Evolutionary conservation across 805 yeast genomes (phyloP).

Genomic region (Candida vaughaniae): DNA sequence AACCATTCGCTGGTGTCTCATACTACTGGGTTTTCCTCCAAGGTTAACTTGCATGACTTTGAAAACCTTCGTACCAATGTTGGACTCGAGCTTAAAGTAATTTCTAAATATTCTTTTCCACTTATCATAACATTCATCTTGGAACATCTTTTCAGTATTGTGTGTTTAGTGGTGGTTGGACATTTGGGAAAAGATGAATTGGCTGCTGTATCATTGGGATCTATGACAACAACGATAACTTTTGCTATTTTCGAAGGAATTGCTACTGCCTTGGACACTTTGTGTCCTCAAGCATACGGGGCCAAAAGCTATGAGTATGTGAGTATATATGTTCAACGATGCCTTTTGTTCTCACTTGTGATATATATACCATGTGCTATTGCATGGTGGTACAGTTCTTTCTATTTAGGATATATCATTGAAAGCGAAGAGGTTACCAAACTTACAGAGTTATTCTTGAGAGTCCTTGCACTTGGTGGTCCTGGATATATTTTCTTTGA

Average conservation of each 20-base stretch:
- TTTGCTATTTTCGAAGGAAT: constrained; percentile 46
- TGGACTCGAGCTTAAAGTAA: constrained; percentile 25
- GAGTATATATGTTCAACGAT: constrained; percentile 38
- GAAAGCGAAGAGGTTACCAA: constrained; percentile 31
- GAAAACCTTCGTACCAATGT: constrained; percentile 27
- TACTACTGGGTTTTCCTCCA: constrained; percentile 3
- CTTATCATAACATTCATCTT: constrained; percentile 40
- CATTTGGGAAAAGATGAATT: constrained; percentile 45
- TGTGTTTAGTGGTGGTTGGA: constrained; percentile 43
- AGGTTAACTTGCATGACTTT: constrained; percentile 22
- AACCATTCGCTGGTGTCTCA: constrained; percentile 11
- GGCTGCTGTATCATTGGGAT: constrained; percentile 45
- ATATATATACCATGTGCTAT: constrained; percentile 39
- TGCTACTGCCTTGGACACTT: constrained; percentile 45
- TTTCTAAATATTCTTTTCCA: constrained; percentile 37
- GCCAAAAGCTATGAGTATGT: constrained; percentile 41
- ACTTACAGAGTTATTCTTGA: constrained; percentile 34
- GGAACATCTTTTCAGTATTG: constrained; percentile 44
- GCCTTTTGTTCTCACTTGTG: constrained; percentile 32
- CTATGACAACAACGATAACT: constrained; percentile 45
- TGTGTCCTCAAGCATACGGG: constrained; percentile 48
- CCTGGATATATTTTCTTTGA: constrained; percentile 46
- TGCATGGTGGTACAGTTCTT: constrained; percentile 39
- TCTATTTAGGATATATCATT: constrained; percentile 29
- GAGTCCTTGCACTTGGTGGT: constrained; percentile 37